Base-by-base conservation (phyloP, 768 basidiomycete genomes). In the Kwoniella newhampshirensis region DNA sequence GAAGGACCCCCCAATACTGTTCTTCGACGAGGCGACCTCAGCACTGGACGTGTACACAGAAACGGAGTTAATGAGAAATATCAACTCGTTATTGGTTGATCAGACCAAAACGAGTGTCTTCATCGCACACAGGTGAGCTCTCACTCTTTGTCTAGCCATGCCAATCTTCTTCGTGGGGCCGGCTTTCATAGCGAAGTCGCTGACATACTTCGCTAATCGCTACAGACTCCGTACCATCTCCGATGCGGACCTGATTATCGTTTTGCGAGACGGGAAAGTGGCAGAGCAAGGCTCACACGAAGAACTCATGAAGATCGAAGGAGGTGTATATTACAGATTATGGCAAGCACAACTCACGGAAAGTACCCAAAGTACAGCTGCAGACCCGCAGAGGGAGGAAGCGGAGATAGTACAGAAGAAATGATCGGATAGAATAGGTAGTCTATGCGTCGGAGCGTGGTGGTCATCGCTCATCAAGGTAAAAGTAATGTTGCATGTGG, bases 21-120 rank as follows among this genome's bases (percentile, higher is more conserved):
- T 98, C 80, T 99, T 99, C 70, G 96, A 99, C 70, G 96, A 99
- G 77, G 96, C 96, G 37, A 99, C 96, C 0, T 96, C 92, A 0
- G 93, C 96, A 0, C 78, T 99, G 60, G 96, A 99, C 71, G 88
- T 91, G 1, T 88, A 90, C 66, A 98, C 96, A 0, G 96, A 99
- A 74, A 82, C 86, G 2, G 93, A 96, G 74, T 79, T 99, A 40
- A 98, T 97, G 92, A 82, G 84, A 68, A 96, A 94, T 70, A 88
- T 99, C 77, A 88, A 98, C 67, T 79, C 77, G 18, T 85, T 84
- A 0, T 79, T 98, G 30, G 78, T 87, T 30, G 85, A 87, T 62
- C 86, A 87, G 64, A 80, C 83, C 3, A 83, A 92, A 42, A 99
- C 96, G 26, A 92, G 90, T 60, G 89, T 99, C 60, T 99, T 99